These are phyloP conservation scores for Yamadazyma takamatsuzukensis DNA, from an alignment of 805 yeast genomes.

Conservation along the genomic window DNA sequence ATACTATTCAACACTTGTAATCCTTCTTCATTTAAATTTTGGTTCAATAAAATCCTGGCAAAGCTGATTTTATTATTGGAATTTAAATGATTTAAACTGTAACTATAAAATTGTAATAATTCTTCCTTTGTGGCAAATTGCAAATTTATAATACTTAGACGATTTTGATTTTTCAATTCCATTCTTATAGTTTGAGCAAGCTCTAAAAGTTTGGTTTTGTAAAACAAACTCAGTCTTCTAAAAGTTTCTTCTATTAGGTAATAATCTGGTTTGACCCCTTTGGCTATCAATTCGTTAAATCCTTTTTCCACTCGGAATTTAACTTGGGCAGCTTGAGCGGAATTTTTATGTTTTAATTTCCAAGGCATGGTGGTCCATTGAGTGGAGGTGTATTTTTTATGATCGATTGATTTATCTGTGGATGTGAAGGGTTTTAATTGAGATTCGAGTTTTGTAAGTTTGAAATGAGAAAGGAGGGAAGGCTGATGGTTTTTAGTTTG, in stretches of 20 bases:
- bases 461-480: no score
- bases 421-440: no score
- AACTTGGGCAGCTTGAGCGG: slow-evolving; percentile 19
- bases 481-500: no score
- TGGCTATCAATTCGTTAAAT: slow-evolving; percentile 25
- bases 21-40: slow-evolving; percentile 21
- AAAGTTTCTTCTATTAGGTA: slow-evolving; percentile 29
- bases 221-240: slow-evolving; percentile 17
- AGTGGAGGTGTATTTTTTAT: slow-evolving; percentile 9
- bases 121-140: slow-evolving; percentile 12
- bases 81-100: slow-evolving; percentile 14
- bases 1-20: slow-evolving; percentile 15
- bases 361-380: no score
- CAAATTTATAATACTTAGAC: slow-evolving; percentile 22
- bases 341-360: no score
- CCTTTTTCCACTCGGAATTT: slow-evolving; percentile 30
- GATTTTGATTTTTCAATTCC: slow-evolving; percentile 14
- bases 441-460: slow-evolving; percentile 4
- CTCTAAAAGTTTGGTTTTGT: slow-evolving; percentile 10
- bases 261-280: slow-evolving; percentile 35
- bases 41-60: slow-evolving; percentile 28
- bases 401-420: slow-evolving; percentile 4
- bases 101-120: slow-evolving; percentile 5
- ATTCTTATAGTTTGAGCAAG: slow-evolving; percentile 10
- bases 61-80: slow-evolving; percentile 26